phyloP scores from a whole-genome alignment of 495 filamentous ascomycete genomes.

The Neurospora sublineolata region DNA sequence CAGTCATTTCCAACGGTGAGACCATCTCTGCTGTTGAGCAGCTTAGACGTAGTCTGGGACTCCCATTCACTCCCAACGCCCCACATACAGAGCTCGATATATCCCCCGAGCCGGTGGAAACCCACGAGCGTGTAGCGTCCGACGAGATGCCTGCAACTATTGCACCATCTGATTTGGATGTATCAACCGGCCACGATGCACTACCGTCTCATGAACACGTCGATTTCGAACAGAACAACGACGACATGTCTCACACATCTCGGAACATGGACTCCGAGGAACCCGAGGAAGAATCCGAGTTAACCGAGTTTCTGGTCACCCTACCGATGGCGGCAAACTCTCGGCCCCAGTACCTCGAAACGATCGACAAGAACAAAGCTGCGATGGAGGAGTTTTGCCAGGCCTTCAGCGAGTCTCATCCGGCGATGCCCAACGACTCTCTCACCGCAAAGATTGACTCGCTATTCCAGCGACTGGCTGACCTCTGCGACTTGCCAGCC shows the following conservation, averaged over 20 bases:
- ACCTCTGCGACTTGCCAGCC: conserved; percentile 32
- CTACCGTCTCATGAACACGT: conserved; percentile 7
- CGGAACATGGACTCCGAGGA: not conserved
- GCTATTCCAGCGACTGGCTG: conserved; percentile 26
- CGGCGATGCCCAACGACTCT: conserved; percentile 12
- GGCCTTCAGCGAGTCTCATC: conserved; percentile 12
- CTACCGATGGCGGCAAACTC: conserved; percentile 29
- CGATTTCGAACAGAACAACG: not conserved
- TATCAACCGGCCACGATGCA: conserved; percentile 20
- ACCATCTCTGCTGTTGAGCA: conserved; percentile 7
- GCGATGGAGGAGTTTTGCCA: conserved; percentile 24
- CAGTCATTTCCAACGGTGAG: not conserved
- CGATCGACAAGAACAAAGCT: conserved; percentile 22
- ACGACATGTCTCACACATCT: not conserved
- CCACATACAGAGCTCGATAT: not conserved
- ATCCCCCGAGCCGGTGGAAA: not conserved
- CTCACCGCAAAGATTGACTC: conserved; percentile 24
- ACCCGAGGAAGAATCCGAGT: conserved; percentile 3
- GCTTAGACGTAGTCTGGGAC: not conserved
- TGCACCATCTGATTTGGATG: conserved; percentile 26
- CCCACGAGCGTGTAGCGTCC: not conserved
- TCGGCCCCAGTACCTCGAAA: conserved; percentile 28
- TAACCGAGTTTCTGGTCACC: conserved; percentile 24
- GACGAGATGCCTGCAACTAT: conserved; percentile 20
- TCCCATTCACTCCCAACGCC: not conserved